Percentiles rank a stretch among this genome's conserved stretches.
phyloP scores from a whole-genome alignment of 2,329 filamentous ascomycete genomes.

The Botryotinia convoluta region DNA sequence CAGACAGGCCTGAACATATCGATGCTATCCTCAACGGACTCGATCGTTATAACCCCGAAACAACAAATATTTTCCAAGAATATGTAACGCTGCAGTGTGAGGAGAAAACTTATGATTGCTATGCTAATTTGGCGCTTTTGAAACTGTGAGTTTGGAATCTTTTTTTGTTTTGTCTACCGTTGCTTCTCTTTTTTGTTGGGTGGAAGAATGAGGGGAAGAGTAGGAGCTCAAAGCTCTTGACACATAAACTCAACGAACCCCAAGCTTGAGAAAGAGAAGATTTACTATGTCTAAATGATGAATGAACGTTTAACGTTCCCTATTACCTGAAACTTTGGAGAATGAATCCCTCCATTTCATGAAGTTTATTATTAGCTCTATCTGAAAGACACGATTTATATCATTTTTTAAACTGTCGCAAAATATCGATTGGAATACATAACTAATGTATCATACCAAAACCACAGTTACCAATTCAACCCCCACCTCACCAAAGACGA shows the following conservation, averaged over 20 bases:
- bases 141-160: conserved; percentile 79
- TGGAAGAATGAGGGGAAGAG: background rate
- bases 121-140: conserved; percentile 91
- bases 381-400: conserved; percentile 55
- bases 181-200: background rate
- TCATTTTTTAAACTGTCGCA: conserved; percentile 19
- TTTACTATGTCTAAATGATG: conserved; percentile 58
- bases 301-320: conserved; percentile 84
- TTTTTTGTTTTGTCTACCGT: conserved; percentile 17
- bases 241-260: background rate
- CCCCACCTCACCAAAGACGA: conserved; percentile 96
- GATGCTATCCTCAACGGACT: conserved; percentile 93
- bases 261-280: conserved; percentile 12
- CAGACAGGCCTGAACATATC: conserved; percentile 89
- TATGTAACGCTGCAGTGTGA: conserved; percentile 96
- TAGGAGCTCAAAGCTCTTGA: background rate
- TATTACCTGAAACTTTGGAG: conserved; percentile 83
- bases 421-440: background rate
- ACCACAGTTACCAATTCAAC: conserved; percentile 93
- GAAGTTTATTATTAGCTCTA: conserved; percentile 75
- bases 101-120: conserved; percentile 89
- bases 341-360: conserved; percentile 56
- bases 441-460: conserved; percentile 14
- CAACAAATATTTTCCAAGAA: conserved; percentile 86
- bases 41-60: conserved; percentile 98